A percentile compares a stretch with the other conserved stretches of the same genome.
phyloP scores from a whole-genome alignment of 2,329 filamentous ascomycete species.

The Remersonia thermophila region DNA sequence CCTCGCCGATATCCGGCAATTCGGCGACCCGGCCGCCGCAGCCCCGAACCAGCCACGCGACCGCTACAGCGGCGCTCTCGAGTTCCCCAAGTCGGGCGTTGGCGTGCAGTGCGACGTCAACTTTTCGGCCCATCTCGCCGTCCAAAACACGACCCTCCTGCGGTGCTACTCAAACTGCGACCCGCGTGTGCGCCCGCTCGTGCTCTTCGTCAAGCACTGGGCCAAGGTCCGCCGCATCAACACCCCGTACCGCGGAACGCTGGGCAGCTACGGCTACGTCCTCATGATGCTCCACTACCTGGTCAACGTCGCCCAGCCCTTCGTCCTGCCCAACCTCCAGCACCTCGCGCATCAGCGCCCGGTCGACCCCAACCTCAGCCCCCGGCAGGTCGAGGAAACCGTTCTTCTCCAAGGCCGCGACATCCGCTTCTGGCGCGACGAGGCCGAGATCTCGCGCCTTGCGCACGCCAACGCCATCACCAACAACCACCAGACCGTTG shows the following conservation, averaged over 20 bases:
- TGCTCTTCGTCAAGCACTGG: constrained; percentile 85
- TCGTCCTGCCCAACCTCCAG: constrained; percentile 77
- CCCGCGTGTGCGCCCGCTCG: constrained; percentile 60
- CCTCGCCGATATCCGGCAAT: constrained; percentile 30
- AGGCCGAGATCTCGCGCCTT: constrained; percentile 52
- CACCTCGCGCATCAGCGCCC: constrained; percentile 30
- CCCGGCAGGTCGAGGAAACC: constrained; percentile 27
- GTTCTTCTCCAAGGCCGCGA: constrained; percentile 50
- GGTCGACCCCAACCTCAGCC: constrained; percentile 27
- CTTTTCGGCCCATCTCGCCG: constrained; percentile 70
- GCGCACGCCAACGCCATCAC: constrained; percentile 48
- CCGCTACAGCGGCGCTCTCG: constrained; percentile 48
- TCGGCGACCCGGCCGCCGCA: constrained; percentile 39
- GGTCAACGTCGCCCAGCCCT: constrained; percentile 67
- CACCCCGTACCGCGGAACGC: constrained; percentile 70
- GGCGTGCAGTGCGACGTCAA: constrained; percentile 92
- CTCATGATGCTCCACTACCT: constrained; percentile 88
- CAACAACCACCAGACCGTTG: constrained; percentile 56
- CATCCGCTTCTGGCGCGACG: constrained; percentile 68
- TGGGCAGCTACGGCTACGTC: constrained; percentile 85
- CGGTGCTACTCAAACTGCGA: constrained; percentile 76
- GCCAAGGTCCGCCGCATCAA: constrained; percentile 78
- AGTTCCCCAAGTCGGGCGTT: constrained; percentile 63
- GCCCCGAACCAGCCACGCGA: constrained; percentile 40
- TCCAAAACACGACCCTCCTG: constrained; percentile 74